Percentiles rank a stretch among this genome's conserved stretches.
phyloP scores from a whole-genome alignment of 805 yeast species.

The Yarrowia sp. region DNA sequence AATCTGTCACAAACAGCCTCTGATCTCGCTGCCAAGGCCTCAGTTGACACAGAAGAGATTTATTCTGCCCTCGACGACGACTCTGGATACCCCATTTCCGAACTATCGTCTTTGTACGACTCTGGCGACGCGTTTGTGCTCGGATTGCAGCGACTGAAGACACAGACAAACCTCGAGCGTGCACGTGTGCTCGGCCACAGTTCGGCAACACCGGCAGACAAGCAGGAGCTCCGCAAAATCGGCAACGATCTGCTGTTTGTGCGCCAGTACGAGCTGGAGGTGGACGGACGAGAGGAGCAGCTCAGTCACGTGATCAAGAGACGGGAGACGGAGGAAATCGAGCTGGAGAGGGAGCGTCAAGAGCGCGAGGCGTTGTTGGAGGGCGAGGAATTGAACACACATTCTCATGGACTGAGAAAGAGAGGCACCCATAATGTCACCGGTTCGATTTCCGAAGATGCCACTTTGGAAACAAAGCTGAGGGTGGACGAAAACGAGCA shows the following conservation, averaged over 20 bases:
- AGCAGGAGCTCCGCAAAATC: slow-evolving; percentile 22
- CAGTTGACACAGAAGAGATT: slow-evolving; percentile 15
- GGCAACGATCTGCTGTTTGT: slow-evolving; percentile 31
- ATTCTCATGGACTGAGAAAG: slow-evolving; percentile 2
- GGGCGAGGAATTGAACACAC: slow-evolving; percentile 1
- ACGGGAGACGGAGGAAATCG: slow-evolving; percentile 1
- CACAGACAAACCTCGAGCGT: slow-evolving; percentile 12
- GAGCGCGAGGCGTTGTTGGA: slow-evolving; percentile 32
- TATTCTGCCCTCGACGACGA: slow-evolving; percentile 24
- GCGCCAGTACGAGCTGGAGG: slow-evolving; percentile 29
- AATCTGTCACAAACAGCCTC: slow-evolving; percentile 16
- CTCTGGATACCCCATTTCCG: slow-evolving; percentile 2
- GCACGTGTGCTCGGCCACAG: slow-evolving; percentile 13
- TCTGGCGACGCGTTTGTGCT: slow-evolving; percentile 29
- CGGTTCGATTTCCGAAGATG: neutral
- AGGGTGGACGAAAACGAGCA: slow-evolving; percentile 51
- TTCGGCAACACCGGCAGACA: neutral
- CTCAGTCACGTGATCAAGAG: slow-evolving; percentile 1
- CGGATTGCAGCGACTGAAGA: slow-evolving; percentile 7
- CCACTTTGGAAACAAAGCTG: slow-evolving; percentile 44
- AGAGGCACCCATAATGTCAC: neutral
- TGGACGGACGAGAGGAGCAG: slow-evolving; percentile 25
- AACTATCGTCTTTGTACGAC: slow-evolving; percentile 5
- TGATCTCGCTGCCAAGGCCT: neutral
- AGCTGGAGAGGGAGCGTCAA: slow-evolving; percentile 21